Evolutionary conservation across 1,284 basidiomycete genomes (phyloP), one percentile per base, ranked within the genome.

Genomic region (Ustilago cynodontis): DNA sequence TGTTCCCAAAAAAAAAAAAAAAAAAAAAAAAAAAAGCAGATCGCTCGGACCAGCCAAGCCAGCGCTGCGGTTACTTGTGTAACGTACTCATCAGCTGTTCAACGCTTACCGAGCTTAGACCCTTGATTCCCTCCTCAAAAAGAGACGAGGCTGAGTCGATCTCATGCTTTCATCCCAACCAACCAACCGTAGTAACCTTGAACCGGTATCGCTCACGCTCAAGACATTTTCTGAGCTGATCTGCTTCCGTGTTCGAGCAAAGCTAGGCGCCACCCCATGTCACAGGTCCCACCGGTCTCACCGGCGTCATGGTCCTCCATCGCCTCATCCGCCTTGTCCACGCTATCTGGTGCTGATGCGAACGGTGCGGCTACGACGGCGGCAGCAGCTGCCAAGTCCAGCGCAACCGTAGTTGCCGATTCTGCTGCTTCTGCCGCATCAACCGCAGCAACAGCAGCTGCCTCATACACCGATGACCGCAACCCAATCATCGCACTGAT

Each of bases 401-500:
- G 37, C 14, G 57, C 33, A 18, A 43, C 50, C 8, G 24, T 22
- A 26, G 49, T 37, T 2, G 18, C 18, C 11, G 55, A 63, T 26
- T 33, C 64, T 14, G 61, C 61, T 8, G 43, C 26, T 28, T 33
- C 11, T 5, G 31, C 31, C 45, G 47, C 29, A 11, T 5, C 35
- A 20, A 60, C 54, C 3, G 52, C 52, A n/a, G 56, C 62, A 5
- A 54, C 65, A 2, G 51, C 62, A 29, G 28, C 72, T 28, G 52
- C 58, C 18, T 37, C 61, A 3, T 76, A 70, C 16, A 50, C 57
- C 9, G 70, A 77, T 35, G 75, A 72, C 24, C 63, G 75, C 35
- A 77, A 77, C 43, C 75, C 75, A 13, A 51, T 77, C 57, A 63
- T 73, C 14, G 70, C 75, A 0, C 63, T 85, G 22, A 43, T 83